A percentile compares a stretch with the other conserved stretches of the same genome.
phyloP scores from a whole-genome alignment of 768 basidiomycete species.

The Chiua virens region DNA sequence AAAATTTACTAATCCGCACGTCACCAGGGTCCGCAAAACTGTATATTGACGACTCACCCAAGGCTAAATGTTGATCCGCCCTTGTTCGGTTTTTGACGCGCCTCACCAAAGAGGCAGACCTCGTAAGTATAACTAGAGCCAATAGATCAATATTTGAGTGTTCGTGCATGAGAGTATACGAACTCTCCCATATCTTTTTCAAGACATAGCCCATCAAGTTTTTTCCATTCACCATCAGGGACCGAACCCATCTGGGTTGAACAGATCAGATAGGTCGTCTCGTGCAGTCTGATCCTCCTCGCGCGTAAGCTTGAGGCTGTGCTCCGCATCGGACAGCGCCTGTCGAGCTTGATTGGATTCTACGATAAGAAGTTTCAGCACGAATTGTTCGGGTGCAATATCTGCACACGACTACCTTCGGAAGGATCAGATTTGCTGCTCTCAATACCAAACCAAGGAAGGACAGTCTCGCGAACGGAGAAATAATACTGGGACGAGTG shows the following conservation, averaged over 20 bases:
- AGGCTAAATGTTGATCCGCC: conserved; percentile 76
- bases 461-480: conserved; percentile 54
- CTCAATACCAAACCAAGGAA: conserved; percentile 68
- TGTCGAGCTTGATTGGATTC: conserved; percentile 66
- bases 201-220: conserved; percentile 80
- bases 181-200: conserved; percentile 88
- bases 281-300: conserved; percentile 55
- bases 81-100: conserved; percentile 83
- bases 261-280: conserved; percentile 64
- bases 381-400: not conserved
- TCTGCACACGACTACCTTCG: conserved; percentile 34
- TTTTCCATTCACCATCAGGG: conserved; percentile 93
- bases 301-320: conserved; percentile 49
- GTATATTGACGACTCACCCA: conserved; percentile 58
- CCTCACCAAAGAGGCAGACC: conserved; percentile 87
- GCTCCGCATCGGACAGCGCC: conserved; percentile 62
- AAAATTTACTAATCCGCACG: conserved; percentile 55
- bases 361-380: conserved; percentile 12
- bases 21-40: not conserved
- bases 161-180: conserved; percentile 35
- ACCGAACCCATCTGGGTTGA: conserved; percentile 66
- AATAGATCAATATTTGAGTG: conserved; percentile 5
- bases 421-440: conserved; percentile 37
- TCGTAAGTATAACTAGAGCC: conserved; percentile 84
- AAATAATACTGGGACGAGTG: conserved; percentile 73